Evolutionary conservation across 2,329 filamentous ascomycete species (phyloP).

Genomic region (Verticillium nubilum): DNA sequence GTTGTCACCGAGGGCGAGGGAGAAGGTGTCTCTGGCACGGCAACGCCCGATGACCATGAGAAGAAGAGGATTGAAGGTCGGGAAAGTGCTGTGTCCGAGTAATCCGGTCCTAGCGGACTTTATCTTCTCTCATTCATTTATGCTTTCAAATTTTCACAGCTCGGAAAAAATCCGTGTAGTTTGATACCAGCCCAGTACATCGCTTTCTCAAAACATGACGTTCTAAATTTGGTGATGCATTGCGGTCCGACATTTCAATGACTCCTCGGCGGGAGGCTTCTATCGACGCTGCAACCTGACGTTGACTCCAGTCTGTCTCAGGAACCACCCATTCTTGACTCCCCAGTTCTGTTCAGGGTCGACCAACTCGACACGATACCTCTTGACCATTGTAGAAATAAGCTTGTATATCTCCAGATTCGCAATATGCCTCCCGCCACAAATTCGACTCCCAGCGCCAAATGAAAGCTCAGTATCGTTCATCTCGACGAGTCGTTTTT

Average conservation of each 20-base stretch:
- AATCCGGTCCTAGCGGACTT: neutral
- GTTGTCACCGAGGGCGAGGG: conserved; percentile 10
- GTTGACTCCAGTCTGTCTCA: conserved; percentile 8
- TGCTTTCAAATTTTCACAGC: no score
- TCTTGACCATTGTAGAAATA: conserved; percentile 36
- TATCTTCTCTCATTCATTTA: no score
- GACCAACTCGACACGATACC: conserved; percentile 30
- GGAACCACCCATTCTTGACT: conserved; percentile 10
- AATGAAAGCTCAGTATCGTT: conserved; percentile 30
- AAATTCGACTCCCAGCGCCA: conserved; percentile 48
- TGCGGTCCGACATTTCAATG: neutral
- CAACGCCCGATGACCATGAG: conserved; percentile 2
- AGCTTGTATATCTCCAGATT: conserved; percentile 56
- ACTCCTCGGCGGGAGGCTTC: neutral
- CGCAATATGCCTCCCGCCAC: conserved; percentile 49
- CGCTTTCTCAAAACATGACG: no score
- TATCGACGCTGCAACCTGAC: neutral
- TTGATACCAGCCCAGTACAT: no score
- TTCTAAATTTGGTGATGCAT: no score
- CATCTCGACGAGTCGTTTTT: neutral
- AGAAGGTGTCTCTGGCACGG: conserved; percentile 3
- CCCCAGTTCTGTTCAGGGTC: conserved; percentile 14
- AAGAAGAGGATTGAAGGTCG: conserved; percentile 5
- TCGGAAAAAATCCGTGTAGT: no score
- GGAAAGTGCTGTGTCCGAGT: neutral